Conservation (phyloP, 495 filamentous ascomycete species). For the Penicilliopsis zonata region DNA sequence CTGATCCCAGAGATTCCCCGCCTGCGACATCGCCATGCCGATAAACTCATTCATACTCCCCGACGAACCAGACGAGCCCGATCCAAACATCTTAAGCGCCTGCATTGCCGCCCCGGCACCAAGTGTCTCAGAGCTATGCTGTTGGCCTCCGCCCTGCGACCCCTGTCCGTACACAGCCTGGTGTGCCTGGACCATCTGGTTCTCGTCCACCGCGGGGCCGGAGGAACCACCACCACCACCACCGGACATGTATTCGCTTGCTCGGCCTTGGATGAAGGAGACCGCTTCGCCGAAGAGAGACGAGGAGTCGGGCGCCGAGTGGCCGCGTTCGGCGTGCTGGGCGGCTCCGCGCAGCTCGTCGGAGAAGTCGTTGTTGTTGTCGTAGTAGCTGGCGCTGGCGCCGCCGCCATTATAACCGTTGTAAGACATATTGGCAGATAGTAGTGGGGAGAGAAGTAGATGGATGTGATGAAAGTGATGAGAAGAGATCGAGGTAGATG, state of each 20-base stretch:
- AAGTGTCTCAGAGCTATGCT: constrained; percentile 28
- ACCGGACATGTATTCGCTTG: constrained; percentile 9
- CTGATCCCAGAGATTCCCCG: constrained; percentile 53
- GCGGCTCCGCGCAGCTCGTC: constrained; percentile 35
- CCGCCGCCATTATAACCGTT: constrained; percentile 5
- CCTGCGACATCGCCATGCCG: constrained; percentile 58
- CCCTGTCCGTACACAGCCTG: constrained; percentile 39
- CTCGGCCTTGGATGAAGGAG: constrained; percentile 32
- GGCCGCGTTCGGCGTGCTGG: constrained; percentile 33
- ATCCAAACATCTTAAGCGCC: constrained; percentile 54
- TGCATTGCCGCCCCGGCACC: constrained; percentile 55
- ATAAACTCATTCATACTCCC: constrained; percentile 46
- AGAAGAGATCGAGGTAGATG: background rate
- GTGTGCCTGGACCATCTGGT: constrained; percentile 41
- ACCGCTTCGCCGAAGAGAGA: constrained; percentile 40
- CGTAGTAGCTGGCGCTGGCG: constrained; percentile 6
- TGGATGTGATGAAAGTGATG: background rate
- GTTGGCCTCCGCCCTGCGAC: constrained; percentile 10
- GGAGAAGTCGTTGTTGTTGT: constrained; percentile 3
- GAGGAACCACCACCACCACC: background rate
- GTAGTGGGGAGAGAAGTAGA: background rate
- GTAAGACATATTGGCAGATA: constrained; percentile 1
- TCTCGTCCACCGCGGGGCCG: constrained; percentile 39
- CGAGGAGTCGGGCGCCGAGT: constrained; percentile 19
- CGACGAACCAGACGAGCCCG: constrained; percentile 12